These are phyloP conservation scores for Candida multigemmis DNA, from an alignment of 805 yeast species.

Conservation along the genomic window DNA sequence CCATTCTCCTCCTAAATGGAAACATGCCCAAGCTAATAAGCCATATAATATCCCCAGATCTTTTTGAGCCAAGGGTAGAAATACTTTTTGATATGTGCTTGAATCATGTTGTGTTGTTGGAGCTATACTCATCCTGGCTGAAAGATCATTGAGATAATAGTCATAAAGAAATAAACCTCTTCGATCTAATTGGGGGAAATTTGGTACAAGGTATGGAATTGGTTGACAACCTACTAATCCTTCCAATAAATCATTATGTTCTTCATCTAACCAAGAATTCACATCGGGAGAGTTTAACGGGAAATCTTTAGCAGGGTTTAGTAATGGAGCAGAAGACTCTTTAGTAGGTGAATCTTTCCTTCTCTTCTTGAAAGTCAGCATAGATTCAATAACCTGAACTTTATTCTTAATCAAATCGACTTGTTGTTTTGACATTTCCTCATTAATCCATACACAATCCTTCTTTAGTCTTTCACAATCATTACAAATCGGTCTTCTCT, in stretches of 20 bases:
- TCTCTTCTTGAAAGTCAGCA: not conserved
- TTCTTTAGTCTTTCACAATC: conserved; percentile 39
- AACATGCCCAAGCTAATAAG: conserved; percentile 48
- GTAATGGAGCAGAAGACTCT: no score
- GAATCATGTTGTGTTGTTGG: conserved; percentile 35
- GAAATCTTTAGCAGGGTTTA: no score
- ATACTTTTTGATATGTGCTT: conserved; percentile 42
- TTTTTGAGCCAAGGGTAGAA: conserved; percentile 45
- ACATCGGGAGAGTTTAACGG: no score
- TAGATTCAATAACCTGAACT: not conserved
- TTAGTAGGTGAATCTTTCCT: not conserved
- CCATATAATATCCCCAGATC: conserved; percentile 44
- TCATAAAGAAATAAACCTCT: conserved; percentile 25
- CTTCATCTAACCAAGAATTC: no score
- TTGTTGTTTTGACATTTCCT: conserved; percentile 7
- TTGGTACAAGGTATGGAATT: conserved; percentile 1
- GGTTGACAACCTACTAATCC: no score
- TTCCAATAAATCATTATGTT: no score
- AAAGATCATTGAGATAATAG: conserved; percentile 38
- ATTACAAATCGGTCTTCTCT: conserved; percentile 38
- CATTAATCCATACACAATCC: conserved; percentile 40
- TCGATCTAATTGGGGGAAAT: not conserved
- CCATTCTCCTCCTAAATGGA: conserved; percentile 39
- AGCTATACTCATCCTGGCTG: conserved; percentile 36
- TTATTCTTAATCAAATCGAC: not conserved